These are phyloP conservation scores for Leishmania martiniquensis DNA, from an alignment of 208 protist species.

Conservation along the genomic window DNA sequence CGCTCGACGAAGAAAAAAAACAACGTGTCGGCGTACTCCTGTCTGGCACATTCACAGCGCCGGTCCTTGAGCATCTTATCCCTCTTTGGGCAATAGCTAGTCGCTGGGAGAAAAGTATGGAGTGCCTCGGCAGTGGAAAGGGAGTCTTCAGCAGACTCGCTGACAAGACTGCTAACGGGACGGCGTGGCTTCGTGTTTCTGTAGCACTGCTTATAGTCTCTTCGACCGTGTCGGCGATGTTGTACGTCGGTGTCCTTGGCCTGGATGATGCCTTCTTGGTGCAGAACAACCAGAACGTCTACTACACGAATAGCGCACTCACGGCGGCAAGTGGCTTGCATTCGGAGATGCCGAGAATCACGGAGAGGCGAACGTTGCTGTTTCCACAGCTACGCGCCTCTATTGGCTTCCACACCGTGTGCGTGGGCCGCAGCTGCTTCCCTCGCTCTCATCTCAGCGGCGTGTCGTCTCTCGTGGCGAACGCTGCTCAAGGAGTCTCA, in stretches of 20 bases:
- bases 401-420: conserved; percentile 41
- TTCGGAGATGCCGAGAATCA: not conserved
- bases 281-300: conserved; percentile 23
- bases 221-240: conserved; percentile 5
- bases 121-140: not conserved
- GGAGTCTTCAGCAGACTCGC: not conserved
- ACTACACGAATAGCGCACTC: not conserved
- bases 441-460: conserved; percentile 19
- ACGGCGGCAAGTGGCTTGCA: not conserved
- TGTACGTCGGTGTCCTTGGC: conserved; percentile 10
- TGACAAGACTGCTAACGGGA: conserved; percentile 9
- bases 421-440: conserved; percentile 33
- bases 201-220: conserved; percentile 3
- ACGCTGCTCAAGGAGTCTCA: not conserved
- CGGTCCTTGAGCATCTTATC: not conserved
- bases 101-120: not conserved
- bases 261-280: conserved; percentile 15
- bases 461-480: conserved; percentile 18
- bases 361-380: conserved; percentile 10
- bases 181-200: conserved; percentile 7
- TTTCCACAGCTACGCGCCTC: conserved; percentile 46
- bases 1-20: no score
- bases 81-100: not conserved
- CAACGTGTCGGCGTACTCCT: not conserved
- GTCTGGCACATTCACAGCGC: not conserved